phyloP scores from a whole-genome alignment of 2,329 filamentous ascomycete species.

The Amauroascus verrucosus region DNA sequence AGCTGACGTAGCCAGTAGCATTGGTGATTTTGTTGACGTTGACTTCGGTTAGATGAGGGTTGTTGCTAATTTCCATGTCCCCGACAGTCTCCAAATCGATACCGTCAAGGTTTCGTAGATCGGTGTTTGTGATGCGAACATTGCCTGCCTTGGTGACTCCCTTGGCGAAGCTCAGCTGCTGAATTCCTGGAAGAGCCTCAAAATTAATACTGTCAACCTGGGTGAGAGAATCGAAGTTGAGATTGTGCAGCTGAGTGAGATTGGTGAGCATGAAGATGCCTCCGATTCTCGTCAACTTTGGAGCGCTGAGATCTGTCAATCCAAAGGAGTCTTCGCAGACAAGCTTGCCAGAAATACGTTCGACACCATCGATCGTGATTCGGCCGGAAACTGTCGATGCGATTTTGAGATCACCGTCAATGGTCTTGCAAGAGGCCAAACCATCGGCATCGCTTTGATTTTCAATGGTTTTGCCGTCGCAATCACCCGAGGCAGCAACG shows the following conservation, averaged over 20 bases:
- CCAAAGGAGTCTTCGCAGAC: constrained; percentile 45
- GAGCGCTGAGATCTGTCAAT: constrained; percentile 54
- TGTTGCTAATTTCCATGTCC: constrained; percentile 79
- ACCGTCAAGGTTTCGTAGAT: constrained; percentile 64
- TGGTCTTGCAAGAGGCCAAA: constrained; percentile 55
- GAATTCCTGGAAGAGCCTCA: constrained; percentile 58
- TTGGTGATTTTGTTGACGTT: constrained; percentile 64
- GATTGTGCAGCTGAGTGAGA: constrained; percentile 56
- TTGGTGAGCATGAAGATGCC: constrained; percentile 60
- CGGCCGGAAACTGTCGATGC: constrained; percentile 44
- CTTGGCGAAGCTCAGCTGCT: constrained; percentile 50
- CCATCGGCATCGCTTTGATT: constrained; percentile 54
- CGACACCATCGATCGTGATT: constrained; percentile 53
- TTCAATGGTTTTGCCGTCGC: constrained; percentile 38
- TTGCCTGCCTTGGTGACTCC: constrained; percentile 56
- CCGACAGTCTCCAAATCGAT: constrained; percentile 67
- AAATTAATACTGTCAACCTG: constrained; percentile 59
- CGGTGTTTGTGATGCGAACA: constrained; percentile 76
- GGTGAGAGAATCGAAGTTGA: constrained; percentile 57
- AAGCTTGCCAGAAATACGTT: constrained; percentile 50
- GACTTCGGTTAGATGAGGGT: constrained; percentile 65
- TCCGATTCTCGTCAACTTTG: constrained; percentile 54
- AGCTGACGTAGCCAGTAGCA: constrained; percentile 58
- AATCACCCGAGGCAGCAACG: constrained; percentile 8
- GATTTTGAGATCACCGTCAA: constrained; percentile 59